Conservation (phyloP, 768 basidiomycete species). For the Astraeus odoratus region DNA sequence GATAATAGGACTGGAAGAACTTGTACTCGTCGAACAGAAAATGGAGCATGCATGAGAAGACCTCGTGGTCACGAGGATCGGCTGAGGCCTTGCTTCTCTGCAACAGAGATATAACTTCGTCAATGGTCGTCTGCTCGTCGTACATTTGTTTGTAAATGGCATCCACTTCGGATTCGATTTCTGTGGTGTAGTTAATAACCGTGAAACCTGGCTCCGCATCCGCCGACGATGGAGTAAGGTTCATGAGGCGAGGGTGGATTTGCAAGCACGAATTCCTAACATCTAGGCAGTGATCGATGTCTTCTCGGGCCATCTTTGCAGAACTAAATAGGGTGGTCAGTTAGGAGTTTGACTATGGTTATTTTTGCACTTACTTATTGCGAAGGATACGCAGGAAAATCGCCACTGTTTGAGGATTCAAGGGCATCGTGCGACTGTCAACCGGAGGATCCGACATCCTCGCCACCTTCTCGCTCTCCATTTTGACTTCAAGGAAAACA, state of each 20-base stretch:
- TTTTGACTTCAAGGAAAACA: conserved; percentile 86
- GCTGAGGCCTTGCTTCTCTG: conserved; percentile 79
- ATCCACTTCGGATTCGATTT: conserved; percentile 91
- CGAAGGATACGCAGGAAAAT: conserved; percentile 89
- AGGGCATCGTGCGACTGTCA: conserved; percentile 76
- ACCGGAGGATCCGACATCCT: conserved; percentile 71
- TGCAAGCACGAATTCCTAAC: conserved; percentile 90
- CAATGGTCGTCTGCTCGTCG: conserved; percentile 88
- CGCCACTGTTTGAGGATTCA: conserved; percentile 84
- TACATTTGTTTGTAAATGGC: conserved; percentile 98
- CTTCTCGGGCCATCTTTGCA: conserved; percentile 64
- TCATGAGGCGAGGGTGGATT: conserved; percentile 95
- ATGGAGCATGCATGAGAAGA: conserved; percentile 99
- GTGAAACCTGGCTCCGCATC: conserved; percentile 89
- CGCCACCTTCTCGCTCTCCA: conserved; percentile 78
- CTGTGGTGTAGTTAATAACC: conserved; percentile 80
- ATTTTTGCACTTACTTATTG: conserved; percentile 51
- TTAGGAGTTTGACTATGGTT: background rate
- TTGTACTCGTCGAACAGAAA: conserved; percentile 99
- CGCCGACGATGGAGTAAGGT: conserved; percentile 73
- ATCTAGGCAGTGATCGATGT: conserved; percentile 83
- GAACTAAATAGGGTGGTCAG: conserved; percentile 39
- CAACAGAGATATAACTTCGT: conserved; percentile 86
- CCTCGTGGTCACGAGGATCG: conserved; percentile 83
- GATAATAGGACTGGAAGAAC: conserved; percentile 96